Evolutionary conservation across 768 basidiomycete species (phyloP).

Genomic region (Hypholoma fasciculare): DNA sequence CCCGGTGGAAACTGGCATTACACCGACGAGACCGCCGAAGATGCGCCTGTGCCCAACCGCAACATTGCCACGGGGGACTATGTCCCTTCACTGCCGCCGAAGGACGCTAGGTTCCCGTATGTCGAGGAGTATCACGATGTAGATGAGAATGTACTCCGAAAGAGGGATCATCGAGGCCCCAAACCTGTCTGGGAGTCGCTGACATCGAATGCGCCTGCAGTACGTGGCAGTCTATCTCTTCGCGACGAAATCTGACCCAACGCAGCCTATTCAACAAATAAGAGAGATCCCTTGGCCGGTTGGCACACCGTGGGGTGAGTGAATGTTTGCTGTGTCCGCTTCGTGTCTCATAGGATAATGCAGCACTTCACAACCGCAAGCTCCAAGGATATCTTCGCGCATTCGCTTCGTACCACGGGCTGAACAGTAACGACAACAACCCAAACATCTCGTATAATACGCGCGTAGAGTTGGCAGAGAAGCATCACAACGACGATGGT

Average conservation of each 20-base stretch:
- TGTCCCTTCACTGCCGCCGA: constrained; percentile 34
- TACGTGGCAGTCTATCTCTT: constrained; percentile 14
- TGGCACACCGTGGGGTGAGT: constrained; percentile 33
- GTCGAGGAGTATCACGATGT: constrained; percentile 23
- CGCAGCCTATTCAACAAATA: constrained; percentile 29
- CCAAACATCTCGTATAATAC: constrained; percentile 43
- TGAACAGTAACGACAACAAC: constrained; percentile 44
- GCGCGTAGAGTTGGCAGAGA: constrained; percentile 46
- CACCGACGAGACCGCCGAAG: constrained; percentile 34
- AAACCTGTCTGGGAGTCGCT: constrained; percentile 37
- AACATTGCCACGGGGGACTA: constrained; percentile 33
- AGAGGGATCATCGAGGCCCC: constrained; percentile 33
- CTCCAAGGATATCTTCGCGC: constrained; percentile 38
- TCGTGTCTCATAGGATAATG: background rate
- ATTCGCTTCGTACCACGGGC: constrained; percentile 40
- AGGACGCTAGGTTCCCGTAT: constrained; percentile 27
- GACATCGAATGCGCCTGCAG: constrained; percentile 34
- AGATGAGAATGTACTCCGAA: constrained; percentile 16
- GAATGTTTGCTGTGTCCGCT: background rate
- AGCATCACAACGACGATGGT: constrained; percentile 28
- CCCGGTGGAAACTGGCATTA: constrained; percentile 47
- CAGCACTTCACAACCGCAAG: constrained; percentile 34
- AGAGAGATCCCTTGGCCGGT: constrained; percentile 31
- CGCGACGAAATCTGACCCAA: background rate
- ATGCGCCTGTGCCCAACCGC: constrained; percentile 35